A percentile compares a stretch with the other conserved stretches of the same genome.
phyloP scores from a whole-genome alignment of 495 filamentous ascomycete genomes.

The Lophiotrema nucula region DNA sequence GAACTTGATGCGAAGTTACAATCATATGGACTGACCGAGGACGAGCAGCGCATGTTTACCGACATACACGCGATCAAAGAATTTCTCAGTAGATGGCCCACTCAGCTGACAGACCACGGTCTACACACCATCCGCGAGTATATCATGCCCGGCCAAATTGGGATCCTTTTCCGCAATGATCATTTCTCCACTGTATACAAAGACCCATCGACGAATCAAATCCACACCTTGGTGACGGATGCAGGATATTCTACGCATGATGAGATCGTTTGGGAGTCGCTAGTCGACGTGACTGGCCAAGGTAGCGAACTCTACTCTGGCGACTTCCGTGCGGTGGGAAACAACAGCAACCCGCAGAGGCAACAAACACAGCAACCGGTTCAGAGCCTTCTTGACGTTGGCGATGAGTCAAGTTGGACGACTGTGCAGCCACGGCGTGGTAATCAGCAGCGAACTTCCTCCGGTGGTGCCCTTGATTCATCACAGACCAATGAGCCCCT shows the following conservation, averaged over 20 bases:
- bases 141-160: constrained; percentile 69
- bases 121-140: constrained; percentile 65
- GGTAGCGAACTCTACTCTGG: constrained; percentile 81
- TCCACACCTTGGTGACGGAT: constrained; percentile 86
- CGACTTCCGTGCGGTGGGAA: constrained; percentile 82
- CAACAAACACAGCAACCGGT: constrained; percentile 28
- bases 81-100: constrained; percentile 74
- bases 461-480: neutral
- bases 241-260: constrained; percentile 83
- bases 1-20: constrained; percentile 79
- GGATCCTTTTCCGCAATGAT: constrained; percentile 93
- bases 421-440: constrained; percentile 16
- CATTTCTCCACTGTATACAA: constrained; percentile 93
- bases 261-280: constrained; percentile 93
- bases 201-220: constrained; percentile 64
- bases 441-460: constrained; percentile 21
- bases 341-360: constrained; percentile 34
- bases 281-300: constrained; percentile 85
- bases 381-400: constrained; percentile 30
- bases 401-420: constrained; percentile 47
- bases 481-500: constrained; percentile 8
- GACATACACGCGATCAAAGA: constrained; percentile 80
- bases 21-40: constrained; percentile 48
- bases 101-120: constrained; percentile 81
- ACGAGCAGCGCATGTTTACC: constrained; percentile 67